A percentile compares a stretch with the other conserved stretches of the same genome.
These are phyloP conservation scores for Talaromyces sp. DNA, from an alignment of 2,329 filamentous ascomycete species.

Conservation along the genomic window DNA sequence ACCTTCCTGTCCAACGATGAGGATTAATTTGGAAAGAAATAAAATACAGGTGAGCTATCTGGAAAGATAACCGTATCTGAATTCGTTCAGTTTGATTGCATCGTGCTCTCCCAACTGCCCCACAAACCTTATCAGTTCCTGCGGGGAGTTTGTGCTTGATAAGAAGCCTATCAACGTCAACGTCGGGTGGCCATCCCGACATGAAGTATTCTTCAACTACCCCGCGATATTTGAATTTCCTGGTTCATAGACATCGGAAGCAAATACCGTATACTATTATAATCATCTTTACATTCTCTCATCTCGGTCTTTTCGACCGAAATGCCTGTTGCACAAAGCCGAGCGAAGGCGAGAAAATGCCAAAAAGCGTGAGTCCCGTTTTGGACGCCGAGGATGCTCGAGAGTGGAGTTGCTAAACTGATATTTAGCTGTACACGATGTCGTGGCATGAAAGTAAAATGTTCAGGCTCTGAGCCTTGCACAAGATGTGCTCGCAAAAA, in stretches of 20 bases:
- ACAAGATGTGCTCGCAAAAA: constrained; percentile 28
- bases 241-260: constrained; percentile 17
- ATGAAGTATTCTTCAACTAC: constrained; percentile 11
- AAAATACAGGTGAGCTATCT: too few relatives aligned
- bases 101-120: not conserved
- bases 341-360: constrained; percentile 23
- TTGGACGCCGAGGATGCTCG: not conserved
- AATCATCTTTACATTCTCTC: not conserved
- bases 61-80: too few relatives aligned
- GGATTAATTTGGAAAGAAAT: too few relatives aligned
- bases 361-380: constrained; percentile 22
- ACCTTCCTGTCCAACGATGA: too few relatives aligned
- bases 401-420: not conserved
- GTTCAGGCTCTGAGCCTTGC: constrained; percentile 29
- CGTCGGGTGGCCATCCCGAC: constrained; percentile 21
- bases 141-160: constrained; percentile 5
- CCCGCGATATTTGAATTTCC: not conserved
- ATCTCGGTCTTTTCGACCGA: constrained; percentile 1
- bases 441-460: constrained; percentile 34
- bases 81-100: too few relatives aligned
- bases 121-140: not conserved
- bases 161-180: constrained; percentile 8
- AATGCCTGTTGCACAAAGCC: constrained; percentile 17
- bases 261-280: constrained; percentile 7
- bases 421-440: constrained; percentile 28